Evolutionary conservation across 2,329 filamentous ascomycete species (phyloP).

Genomic region (Talaromyces islandicus): DNA sequence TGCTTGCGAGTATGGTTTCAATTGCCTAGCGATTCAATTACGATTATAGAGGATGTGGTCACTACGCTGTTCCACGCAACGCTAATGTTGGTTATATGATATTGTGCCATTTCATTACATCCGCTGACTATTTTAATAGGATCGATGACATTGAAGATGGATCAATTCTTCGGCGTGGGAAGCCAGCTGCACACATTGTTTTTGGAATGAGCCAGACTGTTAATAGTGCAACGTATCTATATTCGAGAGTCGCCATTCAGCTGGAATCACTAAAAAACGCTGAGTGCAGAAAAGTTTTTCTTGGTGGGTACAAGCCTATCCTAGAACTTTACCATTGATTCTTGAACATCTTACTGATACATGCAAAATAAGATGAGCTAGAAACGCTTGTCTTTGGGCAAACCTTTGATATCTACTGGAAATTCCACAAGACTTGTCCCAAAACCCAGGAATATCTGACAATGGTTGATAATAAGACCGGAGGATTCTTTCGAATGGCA

Average conservation of each 20-base stretch:
- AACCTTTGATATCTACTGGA: constrained; percentile 18
- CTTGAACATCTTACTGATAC: not conserved
- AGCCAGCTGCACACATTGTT: constrained; percentile 29
- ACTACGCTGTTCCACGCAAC: not conserved
- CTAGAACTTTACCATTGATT: not conserved
- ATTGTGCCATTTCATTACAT: not conserved
- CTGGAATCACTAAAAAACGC: not conserved
- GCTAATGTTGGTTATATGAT: not conserved
- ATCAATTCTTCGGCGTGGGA: constrained; percentile 28
- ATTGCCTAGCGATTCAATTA: not conserved
- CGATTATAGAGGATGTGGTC: not conserved
- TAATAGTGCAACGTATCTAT: constrained; percentile 28
- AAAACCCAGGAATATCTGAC: constrained; percentile 18
- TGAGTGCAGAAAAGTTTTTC: not conserved
- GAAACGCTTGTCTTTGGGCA: constrained; percentile 15
- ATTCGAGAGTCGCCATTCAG: constrained; percentile 15
- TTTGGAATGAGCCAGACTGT: constrained; percentile 33
- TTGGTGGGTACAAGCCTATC: not conserved
- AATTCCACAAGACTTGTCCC: constrained; percentile 13
- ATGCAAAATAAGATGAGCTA: not conserved
- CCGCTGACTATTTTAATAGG: not conserved
- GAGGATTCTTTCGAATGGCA: constrained; percentile 17
- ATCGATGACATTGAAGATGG: constrained; percentile 38
- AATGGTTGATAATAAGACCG: constrained; percentile 24
- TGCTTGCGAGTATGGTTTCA: not conserved